These are phyloP conservation scores for Russula sp. DNA, from an alignment of 768 basidiomycete species.

Conservation along the genomic window DNA sequence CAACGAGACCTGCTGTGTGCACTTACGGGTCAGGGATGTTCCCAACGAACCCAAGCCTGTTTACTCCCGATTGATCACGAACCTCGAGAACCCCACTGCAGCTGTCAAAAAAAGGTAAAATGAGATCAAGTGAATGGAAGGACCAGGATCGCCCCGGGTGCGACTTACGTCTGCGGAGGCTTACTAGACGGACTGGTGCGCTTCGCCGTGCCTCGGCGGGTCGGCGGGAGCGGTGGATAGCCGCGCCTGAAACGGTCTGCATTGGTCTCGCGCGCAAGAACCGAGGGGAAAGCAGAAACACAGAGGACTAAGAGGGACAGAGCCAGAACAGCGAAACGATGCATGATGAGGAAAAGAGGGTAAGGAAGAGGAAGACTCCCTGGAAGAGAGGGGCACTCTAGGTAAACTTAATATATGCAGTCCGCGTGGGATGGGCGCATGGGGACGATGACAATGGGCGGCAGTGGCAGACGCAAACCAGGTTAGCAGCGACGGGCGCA, in stretches of 20 bases:
- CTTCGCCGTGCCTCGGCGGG: neutral
- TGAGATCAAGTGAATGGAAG: neutral
- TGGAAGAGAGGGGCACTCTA: neutral
- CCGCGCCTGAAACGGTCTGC: conserved; percentile 10
- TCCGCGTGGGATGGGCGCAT: no score
- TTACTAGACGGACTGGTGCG: neutral
- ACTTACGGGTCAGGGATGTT: neutral
- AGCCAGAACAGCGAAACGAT: neutral
- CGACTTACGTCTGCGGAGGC: neutral
- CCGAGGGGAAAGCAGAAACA: conserved; percentile 2
- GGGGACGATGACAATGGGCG: no score
- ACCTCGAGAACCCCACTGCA: neutral
- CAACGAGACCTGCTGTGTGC: no score
- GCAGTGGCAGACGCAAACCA: no score
- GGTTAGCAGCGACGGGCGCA: no score
- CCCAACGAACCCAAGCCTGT: neutral
- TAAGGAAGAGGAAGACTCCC: neutral
- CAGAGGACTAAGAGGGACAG: neutral
- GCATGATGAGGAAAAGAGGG: neutral
- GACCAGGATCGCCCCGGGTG: neutral
- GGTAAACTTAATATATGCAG: no score
- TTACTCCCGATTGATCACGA: conserved; percentile 1
- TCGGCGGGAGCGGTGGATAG: conserved; percentile 3
- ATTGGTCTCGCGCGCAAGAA: conserved; percentile 5
- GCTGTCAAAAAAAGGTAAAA: neutral